Percentiles rank a stretch among this genome's conserved stretches.
Evolutionary conservation across 106 monocot genomes (phyloP).

Genomic region (Phalaenopsis equestris): DNA sequence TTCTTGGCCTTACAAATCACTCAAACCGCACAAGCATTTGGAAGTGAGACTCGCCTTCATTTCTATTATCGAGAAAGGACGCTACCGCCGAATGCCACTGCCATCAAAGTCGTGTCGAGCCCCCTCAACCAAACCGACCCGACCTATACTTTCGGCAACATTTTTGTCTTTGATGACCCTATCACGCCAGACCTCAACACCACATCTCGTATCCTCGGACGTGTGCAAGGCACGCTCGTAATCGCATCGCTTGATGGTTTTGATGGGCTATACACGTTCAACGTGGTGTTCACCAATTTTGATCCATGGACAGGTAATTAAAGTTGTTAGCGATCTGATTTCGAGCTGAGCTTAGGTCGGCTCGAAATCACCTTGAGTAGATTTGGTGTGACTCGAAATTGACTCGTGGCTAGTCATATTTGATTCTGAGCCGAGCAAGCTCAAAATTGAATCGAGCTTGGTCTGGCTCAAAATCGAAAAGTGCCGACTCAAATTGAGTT

Average conservation of each 20-base stretch:
- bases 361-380: too few relatives aligned
- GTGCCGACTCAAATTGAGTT: too few relatives aligned
- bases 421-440: too few relatives aligned
- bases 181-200: slow-evolving; percentile 20
- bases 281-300: slow-evolving; percentile 10
- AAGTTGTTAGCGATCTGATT: too few relatives aligned
- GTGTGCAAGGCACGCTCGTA: slow-evolving; percentile 28
- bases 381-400: too few relatives aligned
- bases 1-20: too few relatives aligned
- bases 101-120: background rate
- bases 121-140: background rate
- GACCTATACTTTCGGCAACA: slow-evolving; percentile 18
- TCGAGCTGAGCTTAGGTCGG: too few relatives aligned
- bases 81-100: background rate
- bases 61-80: slow-evolving; percentile 7
- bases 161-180: slow-evolving; percentile 33
- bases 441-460: too few relatives aligned
- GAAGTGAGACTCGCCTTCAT: background rate
- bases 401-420: too few relatives aligned
- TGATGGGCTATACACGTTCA: slow-evolving; percentile 29
- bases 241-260: background rate
- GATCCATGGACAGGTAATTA: slow-evolving; percentile 14
- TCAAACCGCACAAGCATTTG: too few relatives aligned
- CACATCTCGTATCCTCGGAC: slow-evolving; percentile 14
- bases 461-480: too few relatives aligned